phyloP scores from a whole-genome alignment of 2,329 filamentous ascomycete species.

The Xylaria sp. region DNA sequence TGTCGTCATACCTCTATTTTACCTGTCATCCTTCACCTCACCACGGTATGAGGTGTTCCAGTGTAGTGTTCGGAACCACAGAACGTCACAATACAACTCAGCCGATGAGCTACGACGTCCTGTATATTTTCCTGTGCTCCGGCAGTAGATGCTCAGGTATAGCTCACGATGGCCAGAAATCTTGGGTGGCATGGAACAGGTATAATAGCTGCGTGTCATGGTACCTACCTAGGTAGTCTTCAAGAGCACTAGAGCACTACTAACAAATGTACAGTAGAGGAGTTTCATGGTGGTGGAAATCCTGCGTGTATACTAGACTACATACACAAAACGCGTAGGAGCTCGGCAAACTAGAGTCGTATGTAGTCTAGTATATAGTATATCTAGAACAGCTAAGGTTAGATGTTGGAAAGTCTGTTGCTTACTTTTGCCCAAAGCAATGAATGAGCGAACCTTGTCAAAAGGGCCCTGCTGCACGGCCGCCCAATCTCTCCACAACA shows the following conservation, averaged over 20 bases:
- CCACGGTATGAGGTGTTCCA: background rate
- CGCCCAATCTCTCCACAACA: slow-evolving; percentile 30
- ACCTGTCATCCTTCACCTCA: slow-evolving; percentile 1
- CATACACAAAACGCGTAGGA: too few relatives aligned
- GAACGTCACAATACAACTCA: background rate
- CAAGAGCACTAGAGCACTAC: slow-evolving; percentile 1
- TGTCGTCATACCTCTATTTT: slow-evolving; percentile 25
- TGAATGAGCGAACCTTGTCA: background rate
- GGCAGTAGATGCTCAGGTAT: background rate
- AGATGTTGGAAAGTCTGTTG: background rate
- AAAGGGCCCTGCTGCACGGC: slow-evolving; percentile 16
- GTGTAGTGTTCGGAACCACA: background rate
- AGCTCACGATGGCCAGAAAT: background rate
- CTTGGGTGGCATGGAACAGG: slow-evolving; percentile 6
- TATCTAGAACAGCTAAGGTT: background rate
- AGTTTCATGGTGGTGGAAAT: slow-evolving; percentile 25
- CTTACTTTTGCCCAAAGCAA: slow-evolving; percentile 6
- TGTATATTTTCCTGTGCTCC: background rate
- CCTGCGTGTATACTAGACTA: background rate
- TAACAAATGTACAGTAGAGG: background rate
- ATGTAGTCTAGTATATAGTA: background rate
- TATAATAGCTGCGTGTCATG: background rate
- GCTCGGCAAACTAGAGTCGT: slow-evolving; percentile 12
- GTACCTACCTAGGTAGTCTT: slow-evolving; percentile 13
- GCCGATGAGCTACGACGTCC: background rate